Base-by-base conservation (phyloP, 768 basidiomycete genomes). In the Macrolepiota albuminosa region DNA sequence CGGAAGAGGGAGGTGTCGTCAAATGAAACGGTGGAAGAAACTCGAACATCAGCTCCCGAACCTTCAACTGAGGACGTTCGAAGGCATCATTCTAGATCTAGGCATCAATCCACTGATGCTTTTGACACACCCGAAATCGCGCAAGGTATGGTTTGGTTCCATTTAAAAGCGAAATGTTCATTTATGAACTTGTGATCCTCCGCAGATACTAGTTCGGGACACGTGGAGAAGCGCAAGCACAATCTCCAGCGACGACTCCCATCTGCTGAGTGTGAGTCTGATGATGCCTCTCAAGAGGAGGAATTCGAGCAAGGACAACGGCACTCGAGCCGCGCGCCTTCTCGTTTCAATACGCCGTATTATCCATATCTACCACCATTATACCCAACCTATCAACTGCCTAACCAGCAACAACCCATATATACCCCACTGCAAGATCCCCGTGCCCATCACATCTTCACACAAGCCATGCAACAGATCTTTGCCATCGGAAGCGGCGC, bases 401-500 rank as follows among this genome's bases (percentile, higher is more conserved):
- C 18, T 11, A 13, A 65, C 6, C 64, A 64, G 8, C 57, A 66
- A 45, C 69, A 69, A 9, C 64, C 71, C 5, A 60, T 68, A 43
- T 73, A 69, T 63, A 61, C 68, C 0, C 75, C 74, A 36, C 71
- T 76, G 33, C 73, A 71, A 13, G 75, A 79, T 61, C 73, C 74
- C 7, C 75, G 73, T 16, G 75, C 76, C 1, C 77, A 79, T 55
- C 70, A 72, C 37, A 75, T 81, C 46, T 72, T 81, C 43, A 67
- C 75, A 1, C 75, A 76, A 46, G 76, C 77, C 16, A 74, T 80
- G 75, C 76, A 78, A 13, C 78, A 79, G 55, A 67, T 80, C 18
- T 75, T 75, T 4, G 73, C 75, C 6, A 57, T 67, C 29, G 62
- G 63, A 29, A 53, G 56, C 6, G 59, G 55, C 4, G 48, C 70